Evolutionary conservation across 1,284 basidiomycete species (phyloP), one percentile per base, ranked within the genome.

Genomic region (Neolentinus lepideus): DNA sequence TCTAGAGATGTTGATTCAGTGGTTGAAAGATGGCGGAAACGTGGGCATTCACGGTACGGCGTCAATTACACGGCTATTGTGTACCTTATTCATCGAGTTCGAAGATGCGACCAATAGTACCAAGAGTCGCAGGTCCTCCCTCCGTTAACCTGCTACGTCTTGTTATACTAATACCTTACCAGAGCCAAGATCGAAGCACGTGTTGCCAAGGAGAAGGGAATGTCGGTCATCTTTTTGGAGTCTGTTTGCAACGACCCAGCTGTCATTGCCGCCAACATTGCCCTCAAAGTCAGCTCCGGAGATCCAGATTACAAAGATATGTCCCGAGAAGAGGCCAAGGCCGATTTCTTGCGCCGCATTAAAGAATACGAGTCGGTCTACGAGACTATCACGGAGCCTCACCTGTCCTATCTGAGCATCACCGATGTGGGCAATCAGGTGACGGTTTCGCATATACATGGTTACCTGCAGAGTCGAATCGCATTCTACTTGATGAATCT

Each of bases 401-500:
- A 92, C 64, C 78, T 96, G 27, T 89, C 85, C 33, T 97, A 92
- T 70, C 79, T 95, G 61, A 84, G 88, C 61, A 94, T 97, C 65
- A 84, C 85, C 55, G 94, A 97, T 64, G 90, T 97, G 25, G 94
- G 94, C 11, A 83, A 81, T 60, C 86, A 90, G 68, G 93, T 94
- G 50, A 87, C 85, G 1, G 81, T 94, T 58, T 90, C 87, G 61
- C 81, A 85, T 60, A 94, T 95, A 54, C 81, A 93, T 63, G 94
- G 95, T 21, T 99, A 99, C 67, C 74, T 99, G 58, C 93, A 97
- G 68, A 94, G 91, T 76, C 87, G 97, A 35, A 96, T 99, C 61
- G 96, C 94, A 2, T 99, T 98, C 73, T 99, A 97, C 71, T 78
- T 99, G 57, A 98, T 98, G 95, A 99, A 99, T 71, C 71, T 98